Evolutionary conservation across 1,139 yeast species (phyloP).

Genomic region (Debaryomyces sp.): DNA sequence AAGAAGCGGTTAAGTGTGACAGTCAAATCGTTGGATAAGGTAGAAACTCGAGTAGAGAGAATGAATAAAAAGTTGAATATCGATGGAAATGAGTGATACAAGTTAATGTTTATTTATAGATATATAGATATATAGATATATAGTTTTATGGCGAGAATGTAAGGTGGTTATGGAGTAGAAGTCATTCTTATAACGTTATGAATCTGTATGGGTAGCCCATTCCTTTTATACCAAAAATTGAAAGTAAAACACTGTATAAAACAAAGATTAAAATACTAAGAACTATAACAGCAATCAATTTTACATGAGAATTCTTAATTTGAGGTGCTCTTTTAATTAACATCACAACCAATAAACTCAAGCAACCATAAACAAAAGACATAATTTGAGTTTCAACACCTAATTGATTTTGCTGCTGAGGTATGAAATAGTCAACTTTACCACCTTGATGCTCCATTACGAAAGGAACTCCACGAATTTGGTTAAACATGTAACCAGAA

Average conservation of each 20-base stretch:
- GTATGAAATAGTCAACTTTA: conserved; percentile 58
- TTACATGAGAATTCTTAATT: conserved; percentile 43
- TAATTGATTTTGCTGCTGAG: conserved; percentile 73
- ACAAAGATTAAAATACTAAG: conserved; percentile 46
- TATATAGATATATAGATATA: conserved; percentile 17
- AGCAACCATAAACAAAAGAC: conserved; percentile 61
- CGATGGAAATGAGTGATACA: neutral
- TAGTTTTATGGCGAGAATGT: neutral
- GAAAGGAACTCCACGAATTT: conserved; percentile 77
- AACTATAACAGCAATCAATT: conserved; percentile 44
- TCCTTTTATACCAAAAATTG: conserved; percentile 60
- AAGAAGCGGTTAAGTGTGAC: conserved; percentile 36
- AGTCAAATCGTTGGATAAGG: conserved; percentile 31
- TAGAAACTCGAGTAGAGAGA: conserved; percentile 35
- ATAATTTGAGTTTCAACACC: conserved; percentile 84
- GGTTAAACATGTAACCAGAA: conserved; percentile 92
- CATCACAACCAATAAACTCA: conserved; percentile 52
- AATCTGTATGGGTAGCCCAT: conserved; percentile 63
- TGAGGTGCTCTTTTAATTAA: conserved; percentile 53
- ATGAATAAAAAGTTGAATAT: conserved; percentile 10
- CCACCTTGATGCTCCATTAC: conserved; percentile 62
- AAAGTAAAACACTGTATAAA: conserved; percentile 56
- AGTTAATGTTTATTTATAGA: neutral
- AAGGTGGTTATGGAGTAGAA: neutral
- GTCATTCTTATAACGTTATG: conserved; percentile 19